These are phyloP conservation scores for Beauveria asiatica DNA, from an alignment of 2,329 filamentous ascomycete genomes.

Conservation along the genomic window DNA sequence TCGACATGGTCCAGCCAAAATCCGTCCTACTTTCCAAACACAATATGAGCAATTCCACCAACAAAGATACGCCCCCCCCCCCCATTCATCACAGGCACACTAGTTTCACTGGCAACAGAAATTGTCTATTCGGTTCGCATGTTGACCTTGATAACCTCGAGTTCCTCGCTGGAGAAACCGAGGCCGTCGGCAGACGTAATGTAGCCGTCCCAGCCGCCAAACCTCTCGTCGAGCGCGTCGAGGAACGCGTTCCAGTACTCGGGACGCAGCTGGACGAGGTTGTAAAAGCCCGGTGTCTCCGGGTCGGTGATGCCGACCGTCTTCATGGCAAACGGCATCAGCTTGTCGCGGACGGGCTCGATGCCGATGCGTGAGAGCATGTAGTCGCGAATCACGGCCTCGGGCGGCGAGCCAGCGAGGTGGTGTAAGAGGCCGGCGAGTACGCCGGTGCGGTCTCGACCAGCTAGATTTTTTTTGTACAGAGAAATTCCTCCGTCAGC, in stretches of 20 bases:
- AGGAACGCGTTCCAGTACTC: conserved; percentile 39
- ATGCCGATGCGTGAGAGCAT: conserved; percentile 45
- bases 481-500: neutral
- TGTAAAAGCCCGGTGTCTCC: conserved; percentile 39
- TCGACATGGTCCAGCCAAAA: neutral
- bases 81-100: neutral
- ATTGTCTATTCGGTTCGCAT: conserved; percentile 20
- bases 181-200: conserved; percentile 31
- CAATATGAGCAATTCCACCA: neutral
- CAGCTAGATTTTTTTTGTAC: conserved; percentile 30
- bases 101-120: neutral
- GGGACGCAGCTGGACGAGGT: conserved; percentile 35
- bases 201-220: conserved; percentile 43
- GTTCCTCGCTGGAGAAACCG: conserved; percentile 37
- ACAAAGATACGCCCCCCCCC: neutral
- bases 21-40: too few relatives aligned
- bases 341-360: conserved; percentile 40
- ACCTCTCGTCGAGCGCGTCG: conserved; percentile 32
- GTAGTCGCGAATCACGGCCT: conserved; percentile 40
- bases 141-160: conserved; percentile 39
- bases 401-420: conserved; percentile 37
- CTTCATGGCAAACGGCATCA: conserved; percentile 33
- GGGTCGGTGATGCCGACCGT: conserved; percentile 27
- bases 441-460: conserved; percentile 46
- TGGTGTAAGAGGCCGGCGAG: conserved; percentile 40